Percentiles rank a stretch among this genome's conserved stretches.
Conservation (phyloP, 176 grass and related monocot genomes). For the Bolboschoenus planiculmis region DNA sequence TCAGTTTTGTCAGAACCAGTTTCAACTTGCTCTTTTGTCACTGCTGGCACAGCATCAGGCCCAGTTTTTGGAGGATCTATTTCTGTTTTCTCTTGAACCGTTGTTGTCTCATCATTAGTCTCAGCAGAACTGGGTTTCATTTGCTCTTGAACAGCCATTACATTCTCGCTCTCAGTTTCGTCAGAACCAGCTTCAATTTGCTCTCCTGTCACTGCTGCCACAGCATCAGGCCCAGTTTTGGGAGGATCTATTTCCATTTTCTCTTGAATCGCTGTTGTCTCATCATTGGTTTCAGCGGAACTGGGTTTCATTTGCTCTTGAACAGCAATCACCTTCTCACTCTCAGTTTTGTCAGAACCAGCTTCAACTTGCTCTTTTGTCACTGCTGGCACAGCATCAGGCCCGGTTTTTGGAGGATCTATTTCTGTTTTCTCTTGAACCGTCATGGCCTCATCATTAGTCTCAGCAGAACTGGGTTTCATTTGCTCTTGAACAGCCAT, state of each 20-base stretch:
- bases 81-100: not conserved
- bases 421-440: not conserved
- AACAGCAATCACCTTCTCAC: not conserved
- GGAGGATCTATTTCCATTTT: slow-evolving; percentile 1
- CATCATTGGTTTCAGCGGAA: not conserved
- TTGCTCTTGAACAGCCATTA: not conserved
- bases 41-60: not conserved
- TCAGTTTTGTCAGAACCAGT: too few species aligned
- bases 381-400: not conserved
- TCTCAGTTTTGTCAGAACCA: not conserved
- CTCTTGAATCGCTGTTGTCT: not conserved
- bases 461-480: not conserved
- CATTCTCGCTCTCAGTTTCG: not conserved
- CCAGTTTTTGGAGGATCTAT: not conserved
- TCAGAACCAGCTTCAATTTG: not conserved
- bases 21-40: too few species aligned
- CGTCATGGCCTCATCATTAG: not conserved
- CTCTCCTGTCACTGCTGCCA: not conserved
- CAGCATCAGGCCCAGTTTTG: not conserved
- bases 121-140: not conserved
- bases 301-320: not conserved
- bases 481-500: not conserved
- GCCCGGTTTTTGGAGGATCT: not conserved
- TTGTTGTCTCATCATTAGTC: not conserved
- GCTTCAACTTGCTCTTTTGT: not conserved